Evolutionary conservation across 2,329 filamentous ascomycete genomes (phyloP).

Genomic region (Geosmithia morbida): DNA sequence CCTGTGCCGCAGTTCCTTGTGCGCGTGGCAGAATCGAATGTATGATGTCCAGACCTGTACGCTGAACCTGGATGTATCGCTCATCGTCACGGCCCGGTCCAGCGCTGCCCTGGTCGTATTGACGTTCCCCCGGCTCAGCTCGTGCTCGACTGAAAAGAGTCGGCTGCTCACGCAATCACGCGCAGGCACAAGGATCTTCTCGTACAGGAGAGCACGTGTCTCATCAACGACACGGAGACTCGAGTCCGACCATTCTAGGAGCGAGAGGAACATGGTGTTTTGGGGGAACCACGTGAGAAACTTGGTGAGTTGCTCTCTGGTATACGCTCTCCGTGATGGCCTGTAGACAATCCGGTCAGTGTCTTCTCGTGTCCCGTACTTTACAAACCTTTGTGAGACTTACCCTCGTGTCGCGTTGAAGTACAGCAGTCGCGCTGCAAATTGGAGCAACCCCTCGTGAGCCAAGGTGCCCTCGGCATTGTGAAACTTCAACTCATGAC

Average conservation of each 20-base stretch:
- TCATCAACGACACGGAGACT: constrained; percentile 63
- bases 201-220: constrained; percentile 49
- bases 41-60: constrained; percentile 34
- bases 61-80: constrained; percentile 22
- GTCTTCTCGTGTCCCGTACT: not conserved
- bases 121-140: constrained; percentile 29
- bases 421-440: constrained; percentile 49
- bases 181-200: constrained; percentile 26
- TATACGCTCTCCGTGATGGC: constrained; percentile 51
- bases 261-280: constrained; percentile 61
- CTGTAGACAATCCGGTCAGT: constrained; percentile 17
- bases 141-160: constrained; percentile 36
- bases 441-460: constrained; percentile 56
- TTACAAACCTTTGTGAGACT: constrained; percentile 7
- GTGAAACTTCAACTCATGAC: constrained; percentile 24
- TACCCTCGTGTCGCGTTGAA: constrained; percentile 47
- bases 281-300: constrained; percentile 53
- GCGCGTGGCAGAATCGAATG: constrained; percentile 27
- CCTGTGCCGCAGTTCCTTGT: constrained; percentile 21
- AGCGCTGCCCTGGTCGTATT: constrained; percentile 36
- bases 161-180: constrained; percentile 28
- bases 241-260: constrained; percentile 62
- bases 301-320: constrained; percentile 45
- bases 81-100: constrained; percentile 29
- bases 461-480: constrained; percentile 15